Conservation (phyloP, 768 basidiomycete species). For the Amanita phalloides region DNA sequence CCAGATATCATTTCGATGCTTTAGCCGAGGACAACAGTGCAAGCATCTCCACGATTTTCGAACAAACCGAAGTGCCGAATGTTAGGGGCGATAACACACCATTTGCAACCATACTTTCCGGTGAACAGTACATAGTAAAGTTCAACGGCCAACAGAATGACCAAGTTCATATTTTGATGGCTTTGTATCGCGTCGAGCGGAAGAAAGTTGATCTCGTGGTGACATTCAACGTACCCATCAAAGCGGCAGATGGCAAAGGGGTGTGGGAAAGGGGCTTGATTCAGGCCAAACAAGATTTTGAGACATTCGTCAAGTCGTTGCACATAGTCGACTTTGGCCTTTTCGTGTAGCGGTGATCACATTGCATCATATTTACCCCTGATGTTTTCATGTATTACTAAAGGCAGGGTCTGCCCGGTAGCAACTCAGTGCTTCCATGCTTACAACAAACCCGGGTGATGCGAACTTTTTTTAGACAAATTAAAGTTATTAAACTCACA, state of each 20-base stretch:
- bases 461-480: not conserved
- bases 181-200: constrained; percentile 64
- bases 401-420: not conserved
- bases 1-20: constrained; percentile 84
- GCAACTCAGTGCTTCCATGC: no score
- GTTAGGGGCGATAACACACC: constrained; percentile 40
- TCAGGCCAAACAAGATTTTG: constrained; percentile 37
- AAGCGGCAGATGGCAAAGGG: constrained; percentile 31
- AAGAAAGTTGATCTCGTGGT: constrained; percentile 77
- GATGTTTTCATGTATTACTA: not conserved
- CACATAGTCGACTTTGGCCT: constrained; percentile 57
- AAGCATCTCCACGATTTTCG: constrained; percentile 31
- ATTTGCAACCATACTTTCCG: constrained; percentile 49
- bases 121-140: constrained; percentile 66
- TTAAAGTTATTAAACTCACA: not conserved
- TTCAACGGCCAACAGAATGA: constrained; percentile 57
- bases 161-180: constrained; percentile 66
- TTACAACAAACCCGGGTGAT: not conserved
- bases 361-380: not conserved
- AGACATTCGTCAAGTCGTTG: constrained; percentile 45
- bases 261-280: constrained; percentile 26
- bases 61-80: constrained; percentile 28
- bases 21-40: constrained; percentile 89
- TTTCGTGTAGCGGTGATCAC: constrained; percentile 36
- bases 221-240: constrained; percentile 70